Percentiles rank a stretch among this genome's conserved stretches.
These are phyloP conservation scores for Tolypocladium pustulatum DNA, from an alignment of 2,329 filamentous ascomycete species.

Conservation along the genomic window DNA sequence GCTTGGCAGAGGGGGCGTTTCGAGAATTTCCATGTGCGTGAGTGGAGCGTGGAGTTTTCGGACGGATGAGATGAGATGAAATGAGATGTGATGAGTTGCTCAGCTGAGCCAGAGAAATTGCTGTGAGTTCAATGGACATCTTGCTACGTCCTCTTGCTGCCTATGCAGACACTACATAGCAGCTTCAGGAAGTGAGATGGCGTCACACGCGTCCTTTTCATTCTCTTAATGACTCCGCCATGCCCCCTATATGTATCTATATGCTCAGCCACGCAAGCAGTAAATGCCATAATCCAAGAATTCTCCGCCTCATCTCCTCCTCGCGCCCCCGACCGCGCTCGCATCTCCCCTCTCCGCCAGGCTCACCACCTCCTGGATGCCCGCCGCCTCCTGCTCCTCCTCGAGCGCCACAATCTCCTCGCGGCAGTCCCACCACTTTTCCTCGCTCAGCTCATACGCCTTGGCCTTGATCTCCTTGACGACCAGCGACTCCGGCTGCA, in stretches of 20 bases:
- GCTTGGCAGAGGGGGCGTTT: neutral
- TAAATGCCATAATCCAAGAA: neutral
- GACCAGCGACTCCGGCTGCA: conserved; percentile 55
- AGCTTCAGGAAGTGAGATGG: neutral
- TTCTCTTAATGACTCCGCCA: neutral
- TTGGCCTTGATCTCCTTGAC: conserved; percentile 89
- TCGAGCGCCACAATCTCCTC: conserved; percentile 88
- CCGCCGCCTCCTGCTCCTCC: conserved; percentile 90
- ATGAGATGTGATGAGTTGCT: neutral
- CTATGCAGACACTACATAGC: neutral
- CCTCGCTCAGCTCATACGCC: conserved; percentile 84
- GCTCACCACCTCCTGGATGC: conserved; percentile 89
- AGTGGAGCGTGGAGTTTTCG: neutral
- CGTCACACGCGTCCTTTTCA: neutral
- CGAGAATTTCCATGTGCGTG: neutral
- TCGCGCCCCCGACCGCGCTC: conserved; percentile 22
- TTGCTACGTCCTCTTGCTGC: neutral
- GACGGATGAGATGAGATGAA: neutral
- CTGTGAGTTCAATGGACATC: too few relatives aligned
- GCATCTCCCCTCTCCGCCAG: conserved; percentile 62
- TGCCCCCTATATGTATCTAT: neutral
- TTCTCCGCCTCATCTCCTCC: conserved; percentile 17
- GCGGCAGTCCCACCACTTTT: conserved; percentile 97
- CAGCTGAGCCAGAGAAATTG: neutral
- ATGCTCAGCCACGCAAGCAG: neutral